Base-by-base conservation (phyloP, 2,329 filamentous ascomycete species). In the Plectosphaerella sp. region DNA sequence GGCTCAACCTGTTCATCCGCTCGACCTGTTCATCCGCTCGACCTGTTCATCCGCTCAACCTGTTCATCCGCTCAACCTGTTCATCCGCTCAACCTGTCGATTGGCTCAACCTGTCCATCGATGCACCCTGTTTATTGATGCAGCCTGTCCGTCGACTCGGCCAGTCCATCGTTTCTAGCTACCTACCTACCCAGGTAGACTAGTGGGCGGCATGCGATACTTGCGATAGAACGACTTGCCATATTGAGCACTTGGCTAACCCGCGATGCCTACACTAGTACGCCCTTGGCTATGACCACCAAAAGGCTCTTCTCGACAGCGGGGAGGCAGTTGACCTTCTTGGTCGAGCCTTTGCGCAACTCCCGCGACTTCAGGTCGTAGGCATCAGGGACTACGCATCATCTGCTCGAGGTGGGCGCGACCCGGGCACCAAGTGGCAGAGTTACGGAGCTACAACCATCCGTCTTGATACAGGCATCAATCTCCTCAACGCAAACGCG, bases 351-450 rank as follows among this genome's bases (percentile, higher is more conserved):
- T 79, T 88, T 49, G 59, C 64, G 10, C 75, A 78, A 35, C 70
- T 88, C 4, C 61, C 64, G 0, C 66, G 78, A 28, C 37, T 25
- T n/a, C 39, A 14, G 9, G 79, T 74, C 0, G 63, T 88, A 14
- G 78, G 81, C 22, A 67, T 88, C 22, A 77, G 84, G 16, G 81
- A 87, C 60, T 86, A 80, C 64, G 70, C 77, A 59, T 78, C 78
- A 0, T 20, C 5, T 1, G 72, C 64, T 10, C 77, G 83, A 5
- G 9, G 24, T 5, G 61, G 60, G 12, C 76, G 83, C 3, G 83
- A 87, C 47, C 46, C 33, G 1, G 16, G 53, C 12, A 60, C 57
- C 0, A 51, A 58, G 1, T 87, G 84, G 83, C 67, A 63, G 8
- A 82, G 81, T 61, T 86, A 83, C 57, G 81, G 82, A 3, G 64